phyloP scores from a whole-genome alignment of 148 eudicot genomes.

The Tetragonia tetragonoides region DNA sequence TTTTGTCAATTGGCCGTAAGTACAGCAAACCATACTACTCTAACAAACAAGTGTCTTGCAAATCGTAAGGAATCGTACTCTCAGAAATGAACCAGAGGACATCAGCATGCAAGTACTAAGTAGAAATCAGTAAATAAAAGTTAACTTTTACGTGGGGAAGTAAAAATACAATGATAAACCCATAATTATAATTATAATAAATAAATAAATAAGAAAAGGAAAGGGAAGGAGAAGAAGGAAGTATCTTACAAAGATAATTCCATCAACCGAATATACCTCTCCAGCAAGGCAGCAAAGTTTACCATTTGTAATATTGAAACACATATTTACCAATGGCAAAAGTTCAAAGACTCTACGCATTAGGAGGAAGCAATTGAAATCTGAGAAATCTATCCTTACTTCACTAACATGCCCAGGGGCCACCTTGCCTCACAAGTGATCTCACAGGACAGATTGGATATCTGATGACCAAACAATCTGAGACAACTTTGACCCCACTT shows the following conservation, averaged over 20 bases:
- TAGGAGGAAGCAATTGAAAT: neutral
- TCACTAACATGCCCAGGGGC: neutral
- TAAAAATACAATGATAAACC: too few species aligned
- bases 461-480: conserved; percentile 7
- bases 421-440: neutral
- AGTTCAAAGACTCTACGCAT: neutral
- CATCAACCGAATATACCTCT: neutral
- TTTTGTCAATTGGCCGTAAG: neutral
- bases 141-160: too few species aligned
- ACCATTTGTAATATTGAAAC: neutral
- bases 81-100: neutral
- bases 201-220: too few species aligned
- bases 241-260: neutral
- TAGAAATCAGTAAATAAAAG: too few species aligned
- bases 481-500: neutral
- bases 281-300: neutral
- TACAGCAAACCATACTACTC: neutral
- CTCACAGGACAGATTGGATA: neutral
- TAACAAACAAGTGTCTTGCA: neutral
- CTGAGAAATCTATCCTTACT: neutral
- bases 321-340: neutral
- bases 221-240: too few species aligned
- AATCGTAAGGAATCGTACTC: neutral
- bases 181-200: too few species aligned
- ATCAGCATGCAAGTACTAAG: neutral